Percentiles rank a stretch among this genome's conserved stretches.
Evolutionary conservation across 225 moss, liverwort and hornwort species (phyloP).

Genomic region (Anthoceros angustus): DNA sequence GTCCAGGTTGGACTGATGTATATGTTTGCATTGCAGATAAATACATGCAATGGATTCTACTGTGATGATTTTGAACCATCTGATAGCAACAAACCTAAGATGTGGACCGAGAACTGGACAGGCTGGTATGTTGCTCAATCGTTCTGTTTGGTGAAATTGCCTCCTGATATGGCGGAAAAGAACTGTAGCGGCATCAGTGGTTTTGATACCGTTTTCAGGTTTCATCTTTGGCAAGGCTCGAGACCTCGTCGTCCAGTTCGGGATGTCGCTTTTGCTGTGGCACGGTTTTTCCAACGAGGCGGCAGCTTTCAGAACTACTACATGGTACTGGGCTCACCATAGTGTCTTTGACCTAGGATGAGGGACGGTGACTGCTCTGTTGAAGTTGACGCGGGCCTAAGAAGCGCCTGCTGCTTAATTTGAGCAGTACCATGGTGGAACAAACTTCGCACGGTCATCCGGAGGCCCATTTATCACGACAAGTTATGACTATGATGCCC

Average conservation of each 20-base stretch:
- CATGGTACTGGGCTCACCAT: conserved; percentile 39
- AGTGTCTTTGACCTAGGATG: not conserved
- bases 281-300: conserved; percentile 65
- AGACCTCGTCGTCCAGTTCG: conserved; percentile 48
- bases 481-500: conserved; percentile 85
- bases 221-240: conserved; percentile 55
- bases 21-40: conserved; percentile 42
- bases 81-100: conserved; percentile 38
- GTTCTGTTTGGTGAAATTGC: too few species aligned
- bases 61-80: conserved; percentile 74
- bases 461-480: conserved; percentile 52
- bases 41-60: conserved; percentile 91
- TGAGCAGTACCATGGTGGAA: conserved; percentile 82
- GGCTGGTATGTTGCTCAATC: conserved; percentile 51
- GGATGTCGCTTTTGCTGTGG: conserved; percentile 71
- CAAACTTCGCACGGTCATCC: conserved; percentile 75
- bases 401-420: not conserved
- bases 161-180: too few species aligned
- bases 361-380: not conserved
- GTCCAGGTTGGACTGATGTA: not conserved
- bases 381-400: not conserved
- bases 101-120: conserved; percentile 99
- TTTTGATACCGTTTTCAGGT: conserved; percentile 22
- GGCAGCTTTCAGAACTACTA: conserved; percentile 89
- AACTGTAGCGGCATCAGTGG: not conserved